These are phyloP conservation scores for Pleomassaria siparia DNA, from an alignment of 2,329 filamentous ascomycete species.

Conservation along the genomic window DNA sequence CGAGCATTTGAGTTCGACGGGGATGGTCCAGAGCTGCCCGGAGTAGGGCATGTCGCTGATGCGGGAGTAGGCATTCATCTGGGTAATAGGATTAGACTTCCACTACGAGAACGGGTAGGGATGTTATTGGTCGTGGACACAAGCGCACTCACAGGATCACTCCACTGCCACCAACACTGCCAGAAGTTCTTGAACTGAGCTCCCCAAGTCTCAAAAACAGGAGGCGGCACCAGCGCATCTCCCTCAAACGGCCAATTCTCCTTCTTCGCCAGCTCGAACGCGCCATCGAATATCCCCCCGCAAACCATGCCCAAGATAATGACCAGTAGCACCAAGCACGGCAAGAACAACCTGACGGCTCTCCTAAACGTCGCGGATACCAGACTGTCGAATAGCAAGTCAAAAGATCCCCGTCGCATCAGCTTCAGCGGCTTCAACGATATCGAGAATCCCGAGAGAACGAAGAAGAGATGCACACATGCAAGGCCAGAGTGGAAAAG, in stretches of 20 bases:
- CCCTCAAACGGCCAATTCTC: conserved; percentile 6
- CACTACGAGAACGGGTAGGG: neutral
- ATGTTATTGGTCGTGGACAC: neutral
- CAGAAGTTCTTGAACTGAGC: neutral
- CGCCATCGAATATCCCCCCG: conserved; percentile 1
- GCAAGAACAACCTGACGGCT: conserved; percentile 1
- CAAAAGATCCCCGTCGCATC: neutral
- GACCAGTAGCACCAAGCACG: conserved; percentile 2
- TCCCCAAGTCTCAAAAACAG: neutral
- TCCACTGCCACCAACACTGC: neutral
- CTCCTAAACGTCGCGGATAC: conserved; percentile 4
- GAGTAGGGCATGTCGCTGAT: conserved; percentile 48
- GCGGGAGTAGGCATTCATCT: neutral
- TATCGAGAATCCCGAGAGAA: conserved; percentile 9
- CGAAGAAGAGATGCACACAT: conserved; percentile 9
- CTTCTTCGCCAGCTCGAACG: neutral
- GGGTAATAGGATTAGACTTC: neutral
- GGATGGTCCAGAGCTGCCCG: conserved; percentile 65
- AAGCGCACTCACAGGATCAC: neutral
- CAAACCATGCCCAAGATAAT: neutral
- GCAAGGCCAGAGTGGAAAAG: conserved; percentile 2
- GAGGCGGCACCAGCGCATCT: neutral
- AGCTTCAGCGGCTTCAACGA: conserved; percentile 9
- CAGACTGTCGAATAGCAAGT: conserved; percentile 1
- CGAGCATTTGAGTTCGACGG: conserved; percentile 61